Base-by-base conservation (phyloP, 768 basidiomycete genomes). In the Trametes gibbosa region DNA sequence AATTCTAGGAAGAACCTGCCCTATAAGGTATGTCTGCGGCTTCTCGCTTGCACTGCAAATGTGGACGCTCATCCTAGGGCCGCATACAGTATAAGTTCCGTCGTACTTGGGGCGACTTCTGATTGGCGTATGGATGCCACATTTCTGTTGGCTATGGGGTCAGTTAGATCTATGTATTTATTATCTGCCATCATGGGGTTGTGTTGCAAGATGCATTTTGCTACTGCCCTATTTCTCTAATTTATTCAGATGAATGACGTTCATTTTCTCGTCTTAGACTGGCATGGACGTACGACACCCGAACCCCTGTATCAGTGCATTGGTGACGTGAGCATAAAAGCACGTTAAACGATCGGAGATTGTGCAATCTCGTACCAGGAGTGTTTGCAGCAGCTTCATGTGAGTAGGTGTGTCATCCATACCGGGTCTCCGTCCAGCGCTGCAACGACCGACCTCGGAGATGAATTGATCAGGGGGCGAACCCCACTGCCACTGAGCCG, bases 31-130 rank as follows among this genome's bases (percentile, higher is more conserved):
- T 65, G 66, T 63, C 29, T 2, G 8, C 41, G 41, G 47, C 51
- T 52, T 39, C 29, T 45, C 21, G 23, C 24, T 7, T 62, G 46
- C 34, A 55, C 46, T 50, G 48, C 58, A 43, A 56, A 53, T 68
- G 51, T 75, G 72, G 72, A 73, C 65, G 66, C 80, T 90, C 66
- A 87, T 72, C 29, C 65, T 64, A 84, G 83, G 76, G 74, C 60
- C 82, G 81, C 43, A 79, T 89, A 74, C 84, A 93, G 91, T 93
- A 92, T 73, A 94, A 93, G 75, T 92, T 94, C 83, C 84, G 85
- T 51, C 83, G 89, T 58, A 90, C 76, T 65, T 94, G 91, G 90
- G 90, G 89, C 42, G 91, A 94, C 72, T 94, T 93, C 73, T 93
- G 67, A 80, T 53, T 14, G 37, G 37, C 17, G 10, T 17, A 56